Evolutionary conservation across 768 basidiomycete species (phyloP).

Genomic region (Rhizopogon sp.): DNA sequence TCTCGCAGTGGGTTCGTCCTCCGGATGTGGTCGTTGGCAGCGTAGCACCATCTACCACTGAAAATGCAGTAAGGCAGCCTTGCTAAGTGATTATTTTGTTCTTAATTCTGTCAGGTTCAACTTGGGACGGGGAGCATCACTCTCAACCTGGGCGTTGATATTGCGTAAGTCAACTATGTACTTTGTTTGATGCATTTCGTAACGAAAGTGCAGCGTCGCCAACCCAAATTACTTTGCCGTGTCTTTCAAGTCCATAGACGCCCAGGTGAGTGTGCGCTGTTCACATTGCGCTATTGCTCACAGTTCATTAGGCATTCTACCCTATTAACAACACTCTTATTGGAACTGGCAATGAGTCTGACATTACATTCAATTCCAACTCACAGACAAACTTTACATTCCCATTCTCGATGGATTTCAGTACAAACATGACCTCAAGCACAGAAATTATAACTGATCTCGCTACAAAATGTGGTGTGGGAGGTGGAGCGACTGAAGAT

Average conservation of each 20-base stretch:
- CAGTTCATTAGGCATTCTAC: slow-evolving; percentile 53
- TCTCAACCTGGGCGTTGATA: slow-evolving; percentile 59
- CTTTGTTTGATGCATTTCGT: slow-evolving; percentile 1
- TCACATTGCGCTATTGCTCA: slow-evolving; percentile 2
- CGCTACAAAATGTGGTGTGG: slow-evolving; percentile 54
- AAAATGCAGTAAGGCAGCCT: slow-evolving; percentile 39
- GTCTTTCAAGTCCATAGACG: slow-evolving; percentile 57
- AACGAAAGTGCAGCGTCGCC: slow-evolving; percentile 47
- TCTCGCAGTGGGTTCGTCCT: slow-evolving; percentile 67
- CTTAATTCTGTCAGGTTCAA: slow-evolving; percentile 28
- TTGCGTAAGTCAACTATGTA: slow-evolving; percentile 43
- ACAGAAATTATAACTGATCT: slow-evolving; percentile 55
- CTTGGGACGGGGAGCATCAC: slow-evolving; percentile 38
- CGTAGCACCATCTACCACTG: slow-evolving; percentile 33
- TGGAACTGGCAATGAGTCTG: slow-evolving; percentile 51
- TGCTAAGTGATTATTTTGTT: neutral
- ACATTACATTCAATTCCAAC: slow-evolving; percentile 45
- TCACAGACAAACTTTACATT: slow-evolving; percentile 65
- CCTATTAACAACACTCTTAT: slow-evolving; percentile 68
- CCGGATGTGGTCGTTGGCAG: slow-evolving; percentile 59
- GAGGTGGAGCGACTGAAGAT: slow-evolving; percentile 37
- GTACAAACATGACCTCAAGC: slow-evolving; percentile 46
- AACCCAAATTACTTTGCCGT: slow-evolving; percentile 83
- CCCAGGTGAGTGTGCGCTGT: slow-evolving; percentile 38
- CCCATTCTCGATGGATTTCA: slow-evolving; percentile 68